phyloP scores from a whole-genome alignment of 2,329 filamentous ascomycete genomes.

The Penicillium paneum region DNA sequence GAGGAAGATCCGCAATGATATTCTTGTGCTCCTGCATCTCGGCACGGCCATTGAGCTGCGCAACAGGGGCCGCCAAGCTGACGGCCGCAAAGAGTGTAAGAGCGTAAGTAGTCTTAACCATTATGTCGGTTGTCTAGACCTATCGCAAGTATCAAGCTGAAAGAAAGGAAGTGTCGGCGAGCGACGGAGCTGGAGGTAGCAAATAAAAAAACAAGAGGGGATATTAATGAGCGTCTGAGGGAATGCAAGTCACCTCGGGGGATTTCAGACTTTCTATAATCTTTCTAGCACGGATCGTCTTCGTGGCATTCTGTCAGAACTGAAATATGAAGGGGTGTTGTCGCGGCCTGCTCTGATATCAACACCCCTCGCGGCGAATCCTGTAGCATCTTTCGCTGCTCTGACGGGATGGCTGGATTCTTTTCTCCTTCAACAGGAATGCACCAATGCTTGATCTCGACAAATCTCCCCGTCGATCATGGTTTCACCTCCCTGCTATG shows the following conservation, averaged over 20 bases:
- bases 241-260: constrained; percentile 14
- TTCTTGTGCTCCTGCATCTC: constrained; percentile 6
- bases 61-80: constrained; percentile 21
- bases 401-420: constrained; percentile 9
- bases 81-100: constrained; percentile 24
- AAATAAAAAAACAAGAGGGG: constrained; percentile 4
- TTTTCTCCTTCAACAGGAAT: constrained; percentile 13
- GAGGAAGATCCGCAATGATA: constrained; percentile 7
- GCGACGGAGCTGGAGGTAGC: constrained; percentile 9
- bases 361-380: constrained; percentile 19
- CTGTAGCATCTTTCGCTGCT: background rate
- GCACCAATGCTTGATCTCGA: constrained; percentile 18
- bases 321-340: constrained; percentile 20
- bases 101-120: constrained; percentile 25
- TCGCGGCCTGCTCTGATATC: background rate
- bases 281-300: constrained; percentile 14
- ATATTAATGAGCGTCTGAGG: constrained; percentile 11
- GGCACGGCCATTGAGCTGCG: constrained; percentile 8
- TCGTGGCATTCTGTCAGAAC: constrained; percentile 18
- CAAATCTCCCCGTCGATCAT: constrained; percentile 18
- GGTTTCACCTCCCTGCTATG: constrained; percentile 12
- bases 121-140: constrained; percentile 5
- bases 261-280: constrained; percentile 1
- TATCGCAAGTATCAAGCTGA: background rate
- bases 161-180: constrained; percentile 18